Evolutionary conservation across 768 basidiomycete genomes (phyloP).

Genomic region (Suillus weaverae): DNA sequence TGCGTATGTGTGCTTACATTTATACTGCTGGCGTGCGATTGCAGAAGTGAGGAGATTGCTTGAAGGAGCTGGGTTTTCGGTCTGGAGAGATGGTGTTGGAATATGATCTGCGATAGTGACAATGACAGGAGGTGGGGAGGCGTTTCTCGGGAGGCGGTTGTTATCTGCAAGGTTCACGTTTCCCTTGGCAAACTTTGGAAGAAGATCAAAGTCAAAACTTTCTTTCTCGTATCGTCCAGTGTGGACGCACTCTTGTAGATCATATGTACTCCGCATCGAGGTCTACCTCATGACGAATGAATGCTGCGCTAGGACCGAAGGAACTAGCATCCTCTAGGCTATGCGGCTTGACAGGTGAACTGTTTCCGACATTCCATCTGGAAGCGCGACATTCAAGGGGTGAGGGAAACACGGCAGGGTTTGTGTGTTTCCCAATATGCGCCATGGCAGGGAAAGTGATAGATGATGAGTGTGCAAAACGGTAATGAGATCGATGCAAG

Average conservation of each 20-base stretch:
- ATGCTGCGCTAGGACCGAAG: slow-evolving; percentile 31
- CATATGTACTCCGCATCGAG: slow-evolving; percentile 11
- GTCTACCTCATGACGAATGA: slow-evolving; percentile 23
- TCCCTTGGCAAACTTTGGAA: slow-evolving; percentile 14
- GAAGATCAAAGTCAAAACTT: slow-evolving; percentile 30
- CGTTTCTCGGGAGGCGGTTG: background rate
- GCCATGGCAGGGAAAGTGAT: slow-evolving; percentile 20
- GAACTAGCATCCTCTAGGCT: background rate
- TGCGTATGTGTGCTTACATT: slow-evolving; percentile 21
- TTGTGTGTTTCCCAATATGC: slow-evolving; percentile 9
- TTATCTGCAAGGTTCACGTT: background rate
- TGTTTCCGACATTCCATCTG: background rate
- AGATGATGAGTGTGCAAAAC: slow-evolving; percentile 18
- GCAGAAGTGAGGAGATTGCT: slow-evolving; percentile 7
- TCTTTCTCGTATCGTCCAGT: slow-evolving; percentile 16
- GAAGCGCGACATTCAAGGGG: background rate
- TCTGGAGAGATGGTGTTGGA: background rate
- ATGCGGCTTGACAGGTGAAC: background rate
- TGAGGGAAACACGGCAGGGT: background rate
- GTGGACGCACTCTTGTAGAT: slow-evolving; percentile 5
- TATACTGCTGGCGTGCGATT: slow-evolving; percentile 29
- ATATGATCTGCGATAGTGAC: background rate
- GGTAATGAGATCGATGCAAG: slow-evolving; percentile 32
- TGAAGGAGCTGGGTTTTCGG: background rate
- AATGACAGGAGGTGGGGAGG: background rate